Evolutionary conservation across 164 flowering plant genomes (phyloP).

Genomic region (Umbilicus rupestris): DNA sequence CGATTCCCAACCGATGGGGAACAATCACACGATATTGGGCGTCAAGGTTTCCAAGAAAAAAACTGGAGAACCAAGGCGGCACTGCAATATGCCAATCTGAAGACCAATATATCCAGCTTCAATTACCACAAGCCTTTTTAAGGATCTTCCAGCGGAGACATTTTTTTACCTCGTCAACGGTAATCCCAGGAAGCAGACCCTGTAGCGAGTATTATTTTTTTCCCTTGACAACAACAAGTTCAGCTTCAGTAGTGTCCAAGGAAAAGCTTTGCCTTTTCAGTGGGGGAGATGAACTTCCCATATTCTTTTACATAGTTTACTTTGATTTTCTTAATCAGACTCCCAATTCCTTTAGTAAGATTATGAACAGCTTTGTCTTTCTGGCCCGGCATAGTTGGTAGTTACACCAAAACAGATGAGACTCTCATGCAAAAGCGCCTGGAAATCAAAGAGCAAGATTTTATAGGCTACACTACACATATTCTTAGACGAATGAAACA

Average conservation of each 20-base stretch:
- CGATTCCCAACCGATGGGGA: no score
- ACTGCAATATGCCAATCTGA: slow-evolving; percentile 91
- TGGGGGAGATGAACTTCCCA: slow-evolving; percentile 74
- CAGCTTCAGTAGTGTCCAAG: slow-evolving; percentile 70
- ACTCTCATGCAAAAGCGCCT: slow-evolving; percentile 82
- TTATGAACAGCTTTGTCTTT: slow-evolving; percentile 76
- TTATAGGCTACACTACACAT: no score
- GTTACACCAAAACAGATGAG: slow-evolving; percentile 63
- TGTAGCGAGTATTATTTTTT: slow-evolving; percentile 90
- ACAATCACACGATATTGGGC: no score
- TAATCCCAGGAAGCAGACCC: slow-evolving; percentile 88
- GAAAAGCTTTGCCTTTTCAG: slow-evolving; percentile 78
- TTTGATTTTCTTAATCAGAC: slow-evolving; percentile 92
- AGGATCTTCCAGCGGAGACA: slow-evolving; percentile 91
- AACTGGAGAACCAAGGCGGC: slow-evolving; percentile 74
- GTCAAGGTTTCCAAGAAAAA: no score
- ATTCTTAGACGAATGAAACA: no score
- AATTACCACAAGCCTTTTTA: slow-evolving; percentile 74
- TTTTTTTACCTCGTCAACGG: slow-evolving; percentile 81
- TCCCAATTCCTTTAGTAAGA: slow-evolving; percentile 78
- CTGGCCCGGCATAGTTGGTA: slow-evolving; percentile 84
- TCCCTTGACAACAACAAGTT: slow-evolving; percentile 60
- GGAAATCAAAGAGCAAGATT: no score
- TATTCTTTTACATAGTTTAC: slow-evolving; percentile 81
- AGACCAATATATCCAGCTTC: slow-evolving; percentile 91